Base-by-base conservation (phyloP, 2,329 filamentous ascomycete species). In the Arthrocladium fulminans region DNA sequence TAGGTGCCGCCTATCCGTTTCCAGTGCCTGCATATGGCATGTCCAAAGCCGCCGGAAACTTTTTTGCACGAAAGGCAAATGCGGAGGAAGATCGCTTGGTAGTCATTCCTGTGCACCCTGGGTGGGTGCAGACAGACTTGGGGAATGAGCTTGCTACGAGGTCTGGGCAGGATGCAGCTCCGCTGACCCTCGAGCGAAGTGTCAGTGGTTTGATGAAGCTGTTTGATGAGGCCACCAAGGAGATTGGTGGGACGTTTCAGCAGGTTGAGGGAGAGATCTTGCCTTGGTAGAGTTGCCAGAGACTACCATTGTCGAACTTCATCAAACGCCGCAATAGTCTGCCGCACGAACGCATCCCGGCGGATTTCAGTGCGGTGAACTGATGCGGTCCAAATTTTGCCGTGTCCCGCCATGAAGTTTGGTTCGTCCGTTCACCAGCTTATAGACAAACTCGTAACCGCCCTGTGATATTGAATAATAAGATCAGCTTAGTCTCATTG, bases 91-190 rank as follows among this genome's bases (percentile, higher is more conserved):
- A 52, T 17, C 32, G 56, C 7, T 48, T 61, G 22, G 50, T 60
- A 12, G 47, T 57, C 7, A 57, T 66, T 32, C 48, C 57, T 5
- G 50, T 62, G 49, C 53, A 63, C 51, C 65, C 66, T 0, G 66
- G 65, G 30, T 66, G 60, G 37, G 37, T 40, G 15, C 37, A 40
- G 37, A 40, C 37, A 3, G 43, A 57, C 60, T 48, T 42, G 37
- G 51, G 53, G 2, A 49, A 51, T 20, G 32, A 17, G 2, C 45
- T 48, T 3, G 53, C 53, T 12, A 23, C 20, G 17, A 34, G 15
- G 13, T 42, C 42, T 10, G 51, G 53, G 3, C 38, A 51, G 51
- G 39, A 25, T 24, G 48, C 51, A 19, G 51, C 52, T 23, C 52
- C 52, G 7, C 42, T 51, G 7, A 54, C 22, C 10, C 24, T 54